Percentiles rank a stretch among this genome's conserved stretches.
phyloP scores from a whole-genome alignment of 192 early-diverging fungal species.

The Umbelopsis sp. region DNA sequence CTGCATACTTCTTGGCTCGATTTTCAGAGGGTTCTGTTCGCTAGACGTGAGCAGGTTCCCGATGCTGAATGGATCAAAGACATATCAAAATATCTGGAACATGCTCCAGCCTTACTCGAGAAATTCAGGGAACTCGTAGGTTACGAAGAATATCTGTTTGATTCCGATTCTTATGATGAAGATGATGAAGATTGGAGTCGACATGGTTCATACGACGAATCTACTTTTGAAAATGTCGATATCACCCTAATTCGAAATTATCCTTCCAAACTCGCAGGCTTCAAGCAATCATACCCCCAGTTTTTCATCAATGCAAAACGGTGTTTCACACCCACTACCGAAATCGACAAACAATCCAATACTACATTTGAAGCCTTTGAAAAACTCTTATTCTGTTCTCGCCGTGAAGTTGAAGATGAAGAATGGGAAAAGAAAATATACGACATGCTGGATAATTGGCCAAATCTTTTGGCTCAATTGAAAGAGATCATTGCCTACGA shows the following conservation, averaged over 20 bases:
- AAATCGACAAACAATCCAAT: background rate
- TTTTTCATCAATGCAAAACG: conserved; percentile 42
- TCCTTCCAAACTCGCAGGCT: conserved; percentile 17
- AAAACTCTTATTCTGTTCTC: conserved; percentile 15
- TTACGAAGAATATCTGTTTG: conserved; percentile 30
- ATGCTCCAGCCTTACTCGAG: conserved; percentile 21
- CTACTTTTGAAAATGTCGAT: conserved; percentile 24
- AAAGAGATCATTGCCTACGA: conserved; percentile 46
- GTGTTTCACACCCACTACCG: background rate
- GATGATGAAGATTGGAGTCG: conserved; percentile 10
- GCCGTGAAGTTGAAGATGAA: conserved; percentile 26
- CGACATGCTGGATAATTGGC: conserved; percentile 22
- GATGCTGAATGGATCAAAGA: conserved; percentile 40
- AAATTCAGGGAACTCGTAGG: conserved; percentile 47
- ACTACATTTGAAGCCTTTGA: conserved; percentile 25
- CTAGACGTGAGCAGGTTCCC: conserved; percentile 22
- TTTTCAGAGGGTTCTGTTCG: conserved; percentile 30
- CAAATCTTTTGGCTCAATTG: conserved; percentile 35
- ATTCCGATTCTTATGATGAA: conserved; percentile 5
- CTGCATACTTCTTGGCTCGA: conserved; percentile 28
- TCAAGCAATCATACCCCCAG: conserved; percentile 32
- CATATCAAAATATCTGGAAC: conserved; percentile 13
- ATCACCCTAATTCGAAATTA: conserved; percentile 29
- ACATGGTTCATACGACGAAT: conserved; percentile 8
- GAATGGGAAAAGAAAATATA: conserved; percentile 38